Evolutionary conservation across 2,329 filamentous ascomycete species (phyloP).

Genomic region (Pseudocercospora fijiensis): DNA sequence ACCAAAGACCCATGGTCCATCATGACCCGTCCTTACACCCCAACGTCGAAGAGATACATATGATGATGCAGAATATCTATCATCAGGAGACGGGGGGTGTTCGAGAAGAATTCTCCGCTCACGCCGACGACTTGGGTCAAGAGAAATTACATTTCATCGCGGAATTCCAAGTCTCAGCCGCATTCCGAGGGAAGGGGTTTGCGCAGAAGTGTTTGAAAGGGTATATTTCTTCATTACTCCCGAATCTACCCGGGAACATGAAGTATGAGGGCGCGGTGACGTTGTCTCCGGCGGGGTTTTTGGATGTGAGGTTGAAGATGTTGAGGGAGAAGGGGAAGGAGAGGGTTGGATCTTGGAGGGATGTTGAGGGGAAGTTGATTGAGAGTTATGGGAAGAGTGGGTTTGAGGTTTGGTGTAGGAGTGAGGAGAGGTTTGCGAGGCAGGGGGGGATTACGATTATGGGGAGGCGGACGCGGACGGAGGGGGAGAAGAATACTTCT

Average conservation of each 20-base stretch:
- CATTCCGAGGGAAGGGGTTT: neutral
- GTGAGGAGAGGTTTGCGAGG: neutral
- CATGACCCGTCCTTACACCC: neutral
- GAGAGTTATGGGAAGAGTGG: constrained; percentile 3
- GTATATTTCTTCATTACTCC: neutral
- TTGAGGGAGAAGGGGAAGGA: neutral
- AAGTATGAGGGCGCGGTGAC: neutral
- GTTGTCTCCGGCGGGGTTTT: neutral
- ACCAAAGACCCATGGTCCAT: neutral
- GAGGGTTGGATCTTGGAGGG: neutral
- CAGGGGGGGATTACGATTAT: constrained; percentile 6
- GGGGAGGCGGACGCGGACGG: neutral
- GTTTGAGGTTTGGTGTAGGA: constrained; percentile 7
- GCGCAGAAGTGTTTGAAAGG: constrained; percentile 2
- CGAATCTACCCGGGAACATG: neutral
- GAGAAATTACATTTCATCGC: constrained; percentile 9
- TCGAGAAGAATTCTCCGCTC: neutral
- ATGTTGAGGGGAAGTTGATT: neutral
- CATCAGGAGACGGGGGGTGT: neutral
- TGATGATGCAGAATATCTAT: constrained; percentile 11
- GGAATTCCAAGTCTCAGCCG: neutral
- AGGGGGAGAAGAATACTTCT: neutral
- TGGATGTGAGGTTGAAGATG: neutral
- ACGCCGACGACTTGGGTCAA: neutral
- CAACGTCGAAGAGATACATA: neutral